Conservation (phyloP, 331 rosid species). For the Erythrophleum ivorense region DNA sequence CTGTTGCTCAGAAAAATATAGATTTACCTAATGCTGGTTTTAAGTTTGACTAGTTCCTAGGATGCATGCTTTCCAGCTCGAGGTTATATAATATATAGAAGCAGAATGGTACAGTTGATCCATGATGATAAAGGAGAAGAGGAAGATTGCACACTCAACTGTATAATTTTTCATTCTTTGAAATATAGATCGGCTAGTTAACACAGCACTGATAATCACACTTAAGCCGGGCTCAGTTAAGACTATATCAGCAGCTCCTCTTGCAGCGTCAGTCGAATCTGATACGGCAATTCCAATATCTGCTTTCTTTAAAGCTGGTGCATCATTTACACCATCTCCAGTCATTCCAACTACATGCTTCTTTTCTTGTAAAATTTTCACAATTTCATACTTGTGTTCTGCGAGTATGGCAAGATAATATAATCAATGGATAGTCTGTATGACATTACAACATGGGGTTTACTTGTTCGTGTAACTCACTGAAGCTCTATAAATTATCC, state of each 20-base stretch:
- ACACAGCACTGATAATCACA: slow-evolving; percentile 76
- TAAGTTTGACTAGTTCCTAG: background rate
- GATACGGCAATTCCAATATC: slow-evolving; percentile 82
- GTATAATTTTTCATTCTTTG: slow-evolving; percentile 95
- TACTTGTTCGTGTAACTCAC: background rate
- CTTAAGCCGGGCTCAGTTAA: slow-evolving; percentile 85
- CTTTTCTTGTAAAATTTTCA: slow-evolving; percentile 72
- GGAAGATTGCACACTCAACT: slow-evolving; percentile 38
- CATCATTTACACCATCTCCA: slow-evolving; percentile 84
- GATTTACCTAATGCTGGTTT: background rate
- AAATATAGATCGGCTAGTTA: slow-evolving; percentile 87
- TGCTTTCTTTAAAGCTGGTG: slow-evolving; percentile 84
- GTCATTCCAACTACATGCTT: slow-evolving; percentile 81
- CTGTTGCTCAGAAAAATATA: background rate
- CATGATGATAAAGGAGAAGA: background rate
- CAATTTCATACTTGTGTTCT: slow-evolving; percentile 79
- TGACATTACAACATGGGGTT: background rate
- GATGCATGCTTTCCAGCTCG: background rate
- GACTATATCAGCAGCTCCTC: slow-evolving; percentile 78
- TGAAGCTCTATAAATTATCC: background rate
- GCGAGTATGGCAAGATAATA: slow-evolving; percentile 45
- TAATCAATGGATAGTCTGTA: slow-evolving; percentile 14
- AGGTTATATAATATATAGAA: background rate
- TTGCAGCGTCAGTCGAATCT: slow-evolving; percentile 86
- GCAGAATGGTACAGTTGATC: background rate